Base-by-base conservation (phyloP, 768 basidiomycete genomes). In the Tephrocybe sp. region DNA sequence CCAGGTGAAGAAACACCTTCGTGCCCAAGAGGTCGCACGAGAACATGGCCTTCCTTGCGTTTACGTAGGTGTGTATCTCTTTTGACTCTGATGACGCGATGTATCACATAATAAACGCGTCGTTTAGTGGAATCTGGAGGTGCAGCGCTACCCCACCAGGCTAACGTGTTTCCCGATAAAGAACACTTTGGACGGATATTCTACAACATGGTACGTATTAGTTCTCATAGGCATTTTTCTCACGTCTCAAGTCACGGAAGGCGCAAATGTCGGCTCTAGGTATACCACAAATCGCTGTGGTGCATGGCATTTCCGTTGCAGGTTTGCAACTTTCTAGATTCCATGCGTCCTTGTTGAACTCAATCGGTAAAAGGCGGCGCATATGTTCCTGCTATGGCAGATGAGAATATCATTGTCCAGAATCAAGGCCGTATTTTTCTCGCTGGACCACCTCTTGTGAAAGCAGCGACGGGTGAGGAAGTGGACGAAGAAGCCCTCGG, bases 181-280 rank as follows among this genome's bases (percentile, higher is more conserved):
- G 88, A 96, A 56, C 93, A 98, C 65, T 98, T 98, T 60, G 94
- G 94, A 3, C 81, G 94, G 4, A 96, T 97, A 63, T 98, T 98
- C 71, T 97, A 94, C 67, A 97, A 98, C 62, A 96, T 96, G 93
- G 93, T 88, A 50, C 41, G 74, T 36, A 11, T 21, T 2, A 39
- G 12, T n/a, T 42, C 34, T 39, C 20, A 14, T 45, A 23, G n/a
- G 45, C 15, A 26, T 37, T 36, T 4, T 14, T n/a, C 34, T 6
- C 14, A 6, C 26, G 9, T 51, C 32, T 46, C 26, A n/a, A 54
- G 10, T 34, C 60, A 53, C 58, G 30, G 42, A 32, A 91, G 89
- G 90, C 90, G 4, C 92, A 93, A 75, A 89, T 96, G 90, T 95
- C 93, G 42, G 91, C 92, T 1, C 73, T 93, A 0, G 85, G 89